Conservation (phyloP, 192 early-diverging fungal genomes). For the Coemansia sp. region DNA sequence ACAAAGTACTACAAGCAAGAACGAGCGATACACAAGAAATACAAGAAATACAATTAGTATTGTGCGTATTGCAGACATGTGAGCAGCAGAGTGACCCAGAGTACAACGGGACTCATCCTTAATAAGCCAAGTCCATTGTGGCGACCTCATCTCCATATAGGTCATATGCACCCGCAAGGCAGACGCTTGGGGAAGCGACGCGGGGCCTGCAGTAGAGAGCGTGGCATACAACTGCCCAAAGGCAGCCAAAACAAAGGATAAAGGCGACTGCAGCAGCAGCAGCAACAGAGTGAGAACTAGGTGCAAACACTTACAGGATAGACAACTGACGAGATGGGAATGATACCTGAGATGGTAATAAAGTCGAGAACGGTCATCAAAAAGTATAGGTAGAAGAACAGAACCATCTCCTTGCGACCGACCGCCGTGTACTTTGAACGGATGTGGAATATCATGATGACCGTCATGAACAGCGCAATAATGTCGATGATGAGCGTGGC, state of each 20-base stretch:
- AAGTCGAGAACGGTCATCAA: conserved; percentile 84
- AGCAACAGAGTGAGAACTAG: background rate
- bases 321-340: conserved; percentile 76
- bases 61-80: background rate
- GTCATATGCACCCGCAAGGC: background rate
- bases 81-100: background rate
- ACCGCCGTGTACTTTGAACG: conserved; percentile 98
- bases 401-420: conserved; percentile 98
- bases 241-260: background rate
- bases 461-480: conserved; percentile 92
- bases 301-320: conserved; percentile 65
- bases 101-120: background rate
- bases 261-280: background rate
- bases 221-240: background rate
- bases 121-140: background rate
- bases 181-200: conserved; percentile 1
- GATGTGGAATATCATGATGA: conserved; percentile 98
- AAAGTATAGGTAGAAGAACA: conserved; percentile 98
- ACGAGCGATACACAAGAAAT: background rate
- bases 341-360: conserved; percentile 88
- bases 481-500: conserved; percentile 94
- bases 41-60: background rate
- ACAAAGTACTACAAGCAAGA: conserved; percentile 71
- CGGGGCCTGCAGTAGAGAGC: conserved; percentile 2
- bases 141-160: background rate